These are phyloP conservation scores for Arthrobotrys entomopaga DNA, from an alignment of 2,329 filamentous ascomycete species.

Conservation along the genomic window DNA sequence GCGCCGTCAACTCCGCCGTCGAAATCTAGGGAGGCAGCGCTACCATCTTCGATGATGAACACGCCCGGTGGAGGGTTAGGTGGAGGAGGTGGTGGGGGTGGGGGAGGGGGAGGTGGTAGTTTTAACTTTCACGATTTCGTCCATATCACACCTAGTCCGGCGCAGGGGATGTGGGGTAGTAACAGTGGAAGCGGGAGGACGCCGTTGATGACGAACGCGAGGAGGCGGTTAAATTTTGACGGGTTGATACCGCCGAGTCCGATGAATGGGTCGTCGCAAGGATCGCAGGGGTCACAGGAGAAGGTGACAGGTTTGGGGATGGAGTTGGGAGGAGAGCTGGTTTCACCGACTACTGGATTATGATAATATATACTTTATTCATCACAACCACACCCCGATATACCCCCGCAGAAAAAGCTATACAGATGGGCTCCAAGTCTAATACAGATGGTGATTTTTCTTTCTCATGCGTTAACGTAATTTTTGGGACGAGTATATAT, in stretches of 20 bases:
- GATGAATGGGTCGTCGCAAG: constrained; percentile 43
- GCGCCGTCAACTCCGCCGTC: constrained; percentile 64
- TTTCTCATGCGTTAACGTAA: not conserved
- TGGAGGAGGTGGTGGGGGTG: constrained; percentile 78
- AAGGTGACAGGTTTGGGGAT: constrained; percentile 41
- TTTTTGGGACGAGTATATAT: not conserved
- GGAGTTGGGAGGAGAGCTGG: constrained; percentile 54
- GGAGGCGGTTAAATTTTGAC: constrained; percentile 84
- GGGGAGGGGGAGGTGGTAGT: constrained; percentile 65
- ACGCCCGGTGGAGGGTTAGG: constrained; percentile 72
- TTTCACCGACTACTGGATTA: constrained; percentile 51
- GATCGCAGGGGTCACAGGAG: constrained; percentile 44
- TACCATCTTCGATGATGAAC: constrained; percentile 88
- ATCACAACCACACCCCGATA: too few relatives aligned
- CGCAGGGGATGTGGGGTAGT: constrained; percentile 78
- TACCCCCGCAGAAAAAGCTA: too few relatives aligned
- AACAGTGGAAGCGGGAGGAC: constrained; percentile 67
- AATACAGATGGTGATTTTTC: too few relatives aligned
- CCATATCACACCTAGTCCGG: constrained; percentile 95
- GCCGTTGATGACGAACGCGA: constrained; percentile 72
- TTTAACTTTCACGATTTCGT: constrained; percentile 98
- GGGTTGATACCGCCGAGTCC: constrained; percentile 68
- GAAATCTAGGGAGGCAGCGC: constrained; percentile 68
- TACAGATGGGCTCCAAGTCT: too few relatives aligned
- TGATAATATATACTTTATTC: constrained; percentile 24